phyloP scores from a whole-genome alignment of 228 moss, liverwort and hornwort species.

The Sphagnum fallax region DNA sequence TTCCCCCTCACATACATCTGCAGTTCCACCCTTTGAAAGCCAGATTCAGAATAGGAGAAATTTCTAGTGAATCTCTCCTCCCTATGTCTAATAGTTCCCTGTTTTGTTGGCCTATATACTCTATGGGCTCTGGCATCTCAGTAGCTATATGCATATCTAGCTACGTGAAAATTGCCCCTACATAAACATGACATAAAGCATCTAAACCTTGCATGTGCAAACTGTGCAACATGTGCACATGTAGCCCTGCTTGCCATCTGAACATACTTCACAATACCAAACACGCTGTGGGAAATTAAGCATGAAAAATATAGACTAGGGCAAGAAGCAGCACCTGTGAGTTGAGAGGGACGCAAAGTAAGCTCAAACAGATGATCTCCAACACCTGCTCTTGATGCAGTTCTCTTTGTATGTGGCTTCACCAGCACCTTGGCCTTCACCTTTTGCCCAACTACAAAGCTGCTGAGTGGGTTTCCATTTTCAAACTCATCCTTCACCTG shows the following conservation, averaged over 20 bases:
- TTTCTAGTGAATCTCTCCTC: neutral
- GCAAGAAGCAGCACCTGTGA: constrained; percentile 46
- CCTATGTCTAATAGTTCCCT: no score
- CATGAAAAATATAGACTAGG: no score
- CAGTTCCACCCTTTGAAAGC: neutral
- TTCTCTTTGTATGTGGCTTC: constrained; percentile 37
- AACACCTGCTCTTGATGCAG: constrained; percentile 22
- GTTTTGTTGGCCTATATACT: no score
- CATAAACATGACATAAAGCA: no score
- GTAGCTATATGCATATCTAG: no score
- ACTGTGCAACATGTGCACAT: no score
- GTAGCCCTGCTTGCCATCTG: no score
- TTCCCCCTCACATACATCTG: constrained; percentile 24
- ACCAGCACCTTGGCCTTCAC: constrained; percentile 63
- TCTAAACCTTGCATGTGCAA: no score
- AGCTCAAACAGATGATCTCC: constrained; percentile 50
- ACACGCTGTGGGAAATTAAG: no score
- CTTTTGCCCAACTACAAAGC: constrained; percentile 61
- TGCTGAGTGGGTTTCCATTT: constrained; percentile 65
- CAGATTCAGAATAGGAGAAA: neutral
- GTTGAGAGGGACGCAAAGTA: constrained; percentile 74
- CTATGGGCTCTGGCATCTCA: no score
- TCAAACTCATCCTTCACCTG: constrained; percentile 71
- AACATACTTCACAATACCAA: no score
- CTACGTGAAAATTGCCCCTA: no score